Base-by-base conservation (phyloP, 108 stramenopile species). In the Nitzschia putrida region DNA sequence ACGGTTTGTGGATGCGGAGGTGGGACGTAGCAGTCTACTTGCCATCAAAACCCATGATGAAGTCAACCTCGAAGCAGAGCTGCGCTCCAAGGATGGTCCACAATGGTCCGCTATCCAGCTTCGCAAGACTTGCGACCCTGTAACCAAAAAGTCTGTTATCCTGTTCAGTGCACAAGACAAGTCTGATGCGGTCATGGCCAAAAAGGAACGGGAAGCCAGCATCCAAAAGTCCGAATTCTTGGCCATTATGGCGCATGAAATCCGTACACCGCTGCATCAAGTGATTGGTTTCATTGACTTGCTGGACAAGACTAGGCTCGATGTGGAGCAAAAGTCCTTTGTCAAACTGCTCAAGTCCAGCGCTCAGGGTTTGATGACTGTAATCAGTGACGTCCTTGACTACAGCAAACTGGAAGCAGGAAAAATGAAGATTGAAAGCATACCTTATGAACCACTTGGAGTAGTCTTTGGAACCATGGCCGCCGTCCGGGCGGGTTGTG, bases 221-320 rank as follows among this genome's bases (percentile, higher is more conserved):
- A 54, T 51, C 24, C 53, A 76, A 61, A 69, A 69, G 45, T 47
- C 58, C 7, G 67, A 68, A 57, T 76, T 76, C 24, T 52, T 81
- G 20, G 83, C 83, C 3, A 66, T 80, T 18, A 84, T 84, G 83
- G 78, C 78, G 7, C 83, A 84, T 51, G 83, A 84, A 65, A 79
- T 81, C 29, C 57, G 80, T 41, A 84, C 83, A 16, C 90, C 90
- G 12, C 57, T 92, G 64, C 81, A 88, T 73, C 85, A 83, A 61
- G 79, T 92, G 24, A 68, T 79, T 2, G 90, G 88, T 22, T 84
- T 83, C 55, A 64, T 79, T 23, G 86, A 88, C 47, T 84, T 85
- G 13, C 51, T 85, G 8, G 72, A 68, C 18, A 57, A 54, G 39
- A 82, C 76, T n/a, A 54, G 53, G 23, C 60, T 85, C 23, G 61